Percentiles rank a stretch among this genome's conserved stretches.
Evolutionary conservation across 1,284 basidiomycete species (phyloP).

Genomic region (Marasmius fiardii): DNA sequence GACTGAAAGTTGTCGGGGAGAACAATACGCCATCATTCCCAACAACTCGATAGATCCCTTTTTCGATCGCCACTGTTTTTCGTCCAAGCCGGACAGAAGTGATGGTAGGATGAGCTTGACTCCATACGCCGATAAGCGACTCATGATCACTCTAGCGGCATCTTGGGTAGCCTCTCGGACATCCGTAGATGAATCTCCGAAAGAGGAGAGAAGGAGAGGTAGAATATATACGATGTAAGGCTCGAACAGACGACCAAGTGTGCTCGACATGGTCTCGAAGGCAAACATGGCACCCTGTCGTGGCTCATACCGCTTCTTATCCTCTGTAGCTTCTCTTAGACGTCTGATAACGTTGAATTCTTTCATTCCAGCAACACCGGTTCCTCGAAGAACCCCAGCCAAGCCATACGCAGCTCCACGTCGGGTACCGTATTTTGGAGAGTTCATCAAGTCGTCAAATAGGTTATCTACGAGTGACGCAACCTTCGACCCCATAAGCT

Average conservation of each 20-base stretch:
- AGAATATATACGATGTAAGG: slow-evolving; percentile 90
- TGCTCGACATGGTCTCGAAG: slow-evolving; percentile 87
- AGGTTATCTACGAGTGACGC: slow-evolving; percentile 73
- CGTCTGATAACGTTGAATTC: slow-evolving; percentile 79
- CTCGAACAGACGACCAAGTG: slow-evolving; percentile 89
- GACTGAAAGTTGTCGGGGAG: slow-evolving; percentile 91
- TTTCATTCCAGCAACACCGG: slow-evolving; percentile 84
- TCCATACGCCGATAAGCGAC: slow-evolving; percentile 90
- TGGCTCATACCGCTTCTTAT: slow-evolving; percentile 85
- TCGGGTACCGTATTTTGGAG: slow-evolving; percentile 86
- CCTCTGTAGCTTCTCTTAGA: slow-evolving; percentile 78
- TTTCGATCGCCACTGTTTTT: slow-evolving; percentile 99
- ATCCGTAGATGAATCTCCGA: slow-evolving; percentile 88
- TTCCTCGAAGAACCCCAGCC: slow-evolving; percentile 89
- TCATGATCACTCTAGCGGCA: slow-evolving; percentile 94
- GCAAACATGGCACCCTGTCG: slow-evolving; percentile 96
- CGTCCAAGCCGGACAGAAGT: slow-evolving; percentile 88
- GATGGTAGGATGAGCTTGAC: slow-evolving; percentile 95
- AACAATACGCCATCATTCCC: slow-evolving; percentile 99
- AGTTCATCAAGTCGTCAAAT: slow-evolving; percentile 73
- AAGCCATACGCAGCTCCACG: slow-evolving; percentile 96
- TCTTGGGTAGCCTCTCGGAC: slow-evolving; percentile 96
- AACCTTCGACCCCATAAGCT: slow-evolving; percentile 65
- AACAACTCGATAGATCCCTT: slow-evolving; percentile 98
- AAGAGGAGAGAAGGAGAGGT: slow-evolving; percentile 82